Percentiles rank a stretch among this genome's conserved stretches.
Conservation (phyloP, 2,329 filamentous ascomycete species). For the Alternaria metachromatica region DNA sequence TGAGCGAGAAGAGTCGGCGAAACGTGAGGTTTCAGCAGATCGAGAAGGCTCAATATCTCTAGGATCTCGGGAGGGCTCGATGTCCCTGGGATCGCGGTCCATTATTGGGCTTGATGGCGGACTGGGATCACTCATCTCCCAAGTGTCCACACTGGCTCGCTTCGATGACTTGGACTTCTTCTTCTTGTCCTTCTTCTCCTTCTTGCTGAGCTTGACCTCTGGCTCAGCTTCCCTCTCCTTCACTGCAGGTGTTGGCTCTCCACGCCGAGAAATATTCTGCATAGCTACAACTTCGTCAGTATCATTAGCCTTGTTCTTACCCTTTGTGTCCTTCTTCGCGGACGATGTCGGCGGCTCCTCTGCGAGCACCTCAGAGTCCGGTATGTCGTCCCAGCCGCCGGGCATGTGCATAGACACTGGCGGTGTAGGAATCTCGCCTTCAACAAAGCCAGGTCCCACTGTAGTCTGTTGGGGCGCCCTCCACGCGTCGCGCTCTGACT, state of each 20-base stretch:
- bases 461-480: slow-evolving; percentile 7
- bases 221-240: slow-evolving; percentile 41
- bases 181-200: slow-evolving; percentile 38
- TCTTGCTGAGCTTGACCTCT: slow-evolving; percentile 29
- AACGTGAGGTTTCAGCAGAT: neutral
- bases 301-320: slow-evolving; percentile 33
- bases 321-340: slow-evolving; percentile 34
- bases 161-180: slow-evolving; percentile 44
- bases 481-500: slow-evolving; percentile 50
- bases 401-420: slow-evolving; percentile 68
- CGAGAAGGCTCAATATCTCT: slow-evolving; percentile 1
- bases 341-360: slow-evolving; percentile 23
- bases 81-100: slow-evolving; percentile 41
- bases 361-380: slow-evolving; percentile 19
- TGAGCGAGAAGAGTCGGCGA: neutral
- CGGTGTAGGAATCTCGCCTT: slow-evolving; percentile 52
- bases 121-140: slow-evolving; percentile 39
- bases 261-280: slow-evolving; percentile 20
- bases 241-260: slow-evolving; percentile 11
- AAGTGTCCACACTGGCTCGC: slow-evolving; percentile 36
- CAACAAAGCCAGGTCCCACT: slow-evolving; percentile 46
- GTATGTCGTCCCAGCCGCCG: slow-evolving; percentile 63
- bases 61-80: neutral
- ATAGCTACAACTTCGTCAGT: slow-evolving; percentile 31
- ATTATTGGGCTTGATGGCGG: slow-evolving; percentile 29